Percentiles rank a stretch among this genome's conserved stretches.
Evolutionary conservation across 306 rosid species (phyloP).

Genomic region (Dalbergia oliveri): DNA sequence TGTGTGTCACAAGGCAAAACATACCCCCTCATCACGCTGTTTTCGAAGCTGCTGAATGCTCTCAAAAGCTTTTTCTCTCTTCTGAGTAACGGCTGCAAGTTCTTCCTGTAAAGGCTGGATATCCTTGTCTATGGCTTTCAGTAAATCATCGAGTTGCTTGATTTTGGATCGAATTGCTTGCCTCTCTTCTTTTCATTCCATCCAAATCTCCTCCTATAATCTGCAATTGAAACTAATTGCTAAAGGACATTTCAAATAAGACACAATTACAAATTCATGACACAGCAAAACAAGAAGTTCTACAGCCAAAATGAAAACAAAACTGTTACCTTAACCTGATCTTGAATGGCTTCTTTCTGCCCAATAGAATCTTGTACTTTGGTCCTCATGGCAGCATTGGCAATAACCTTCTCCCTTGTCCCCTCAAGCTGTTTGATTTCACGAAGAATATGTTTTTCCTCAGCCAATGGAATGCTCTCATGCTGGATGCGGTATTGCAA

Average conservation of each 20-base stretch:
- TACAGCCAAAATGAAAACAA: constrained; percentile 25
- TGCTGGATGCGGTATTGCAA: constrained; percentile 85
- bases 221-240: constrained; percentile 52
- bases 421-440: constrained; percentile 91
- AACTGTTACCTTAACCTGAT: constrained; percentile 74
- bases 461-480: constrained; percentile 85
- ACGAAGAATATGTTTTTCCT: constrained; percentile 84
- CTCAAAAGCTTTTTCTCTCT: constrained; percentile 75
- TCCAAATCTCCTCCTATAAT: constrained; percentile 76
- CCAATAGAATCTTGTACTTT: constrained; percentile 76
- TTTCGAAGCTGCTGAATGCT: constrained; percentile 68
- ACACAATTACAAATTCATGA: constrained; percentile 12
- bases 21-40: constrained; percentile 82
- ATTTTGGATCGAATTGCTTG: constrained; percentile 74
- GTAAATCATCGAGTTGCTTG: constrained; percentile 77
- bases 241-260: not conserved
- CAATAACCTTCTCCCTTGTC: constrained; percentile 84
- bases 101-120: constrained; percentile 71
- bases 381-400: constrained; percentile 75
- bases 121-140: constrained; percentile 67
- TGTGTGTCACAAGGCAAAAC: constrained; percentile 26
- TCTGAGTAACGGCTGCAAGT: constrained; percentile 60
- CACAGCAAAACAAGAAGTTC: constrained; percentile 21
- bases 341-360: constrained; percentile 75
- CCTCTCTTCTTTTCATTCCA: constrained; percentile 83